Conservation (phyloP, 2,329 filamentous ascomycete species). For the Epichloe gansuensis region DNA sequence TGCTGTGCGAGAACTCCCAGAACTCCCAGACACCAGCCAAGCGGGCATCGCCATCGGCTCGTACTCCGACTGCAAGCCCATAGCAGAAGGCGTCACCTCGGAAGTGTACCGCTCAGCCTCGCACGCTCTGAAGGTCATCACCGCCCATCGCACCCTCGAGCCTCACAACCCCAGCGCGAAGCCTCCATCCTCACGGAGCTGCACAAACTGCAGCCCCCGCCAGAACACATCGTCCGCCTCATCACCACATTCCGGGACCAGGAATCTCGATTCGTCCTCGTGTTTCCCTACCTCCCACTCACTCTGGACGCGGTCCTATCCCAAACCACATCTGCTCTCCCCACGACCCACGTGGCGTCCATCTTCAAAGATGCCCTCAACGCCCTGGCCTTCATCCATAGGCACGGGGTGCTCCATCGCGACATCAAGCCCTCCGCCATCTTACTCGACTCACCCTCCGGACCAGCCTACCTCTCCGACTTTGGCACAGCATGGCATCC, state of each 20-base stretch:
- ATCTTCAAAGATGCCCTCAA: slow-evolving; percentile 57
- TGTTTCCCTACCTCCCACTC: slow-evolving; percentile 72
- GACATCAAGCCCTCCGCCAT: slow-evolving; percentile 92
- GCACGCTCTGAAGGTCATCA: slow-evolving; percentile 75
- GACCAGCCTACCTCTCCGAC: slow-evolving; percentile 71
- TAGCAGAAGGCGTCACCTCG: slow-evolving; percentile 65
- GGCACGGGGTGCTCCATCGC: slow-evolving; percentile 70
- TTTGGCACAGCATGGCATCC: slow-evolving; percentile 88
- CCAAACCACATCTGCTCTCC: slow-evolving; percentile 11
- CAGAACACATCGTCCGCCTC: slow-evolving; percentile 46
- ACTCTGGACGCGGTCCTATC: slow-evolving; percentile 40
- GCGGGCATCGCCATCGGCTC: slow-evolving; percentile 37
- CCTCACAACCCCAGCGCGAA: slow-evolving; percentile 76
- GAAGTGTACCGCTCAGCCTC: slow-evolving; percentile 60
- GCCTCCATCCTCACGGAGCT: slow-evolving; percentile 57
- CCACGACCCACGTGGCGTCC: slow-evolving; percentile 19
- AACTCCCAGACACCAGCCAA: background rate
- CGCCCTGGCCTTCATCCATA: slow-evolving; percentile 61
- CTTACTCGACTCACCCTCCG: slow-evolving; percentile 52
- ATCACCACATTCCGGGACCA: slow-evolving; percentile 63
- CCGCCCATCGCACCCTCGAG: slow-evolving; percentile 56
- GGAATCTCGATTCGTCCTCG: slow-evolving; percentile 60
- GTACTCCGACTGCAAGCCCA: slow-evolving; percentile 39
- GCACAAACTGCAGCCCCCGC: slow-evolving; percentile 21
- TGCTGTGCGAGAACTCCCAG: background rate